phyloP scores from a whole-genome alignment of 306 rosid species.

The Dryas drummondii region DNA sequence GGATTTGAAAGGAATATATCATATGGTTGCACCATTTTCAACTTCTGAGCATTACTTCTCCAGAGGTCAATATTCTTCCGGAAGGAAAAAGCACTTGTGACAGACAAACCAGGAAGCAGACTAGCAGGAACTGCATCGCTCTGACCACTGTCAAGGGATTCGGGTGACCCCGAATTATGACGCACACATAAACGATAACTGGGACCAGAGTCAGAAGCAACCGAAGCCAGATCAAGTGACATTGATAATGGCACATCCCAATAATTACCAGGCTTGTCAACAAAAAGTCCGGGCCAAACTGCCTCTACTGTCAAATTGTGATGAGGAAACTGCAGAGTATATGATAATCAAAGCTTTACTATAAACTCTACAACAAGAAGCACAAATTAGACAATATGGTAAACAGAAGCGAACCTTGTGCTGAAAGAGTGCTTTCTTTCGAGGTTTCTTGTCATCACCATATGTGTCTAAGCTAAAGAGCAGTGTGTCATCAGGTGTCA shows the following conservation, averaged over 20 bases:
- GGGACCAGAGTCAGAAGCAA: conserved; percentile 49
- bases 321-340: conserved; percentile 61
- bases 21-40: conserved; percentile 68
- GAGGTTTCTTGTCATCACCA: conserved; percentile 40
- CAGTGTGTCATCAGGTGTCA: conserved; percentile 61
- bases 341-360: background rate
- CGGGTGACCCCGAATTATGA: conserved; percentile 62
- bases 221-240: conserved; percentile 73
- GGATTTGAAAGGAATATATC: conserved; percentile 81
- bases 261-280: conserved; percentile 65
- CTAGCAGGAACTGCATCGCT: conserved; percentile 38
- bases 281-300: conserved; percentile 79
- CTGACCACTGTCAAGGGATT: conserved; percentile 40
- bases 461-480: conserved; percentile 60
- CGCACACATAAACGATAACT: conserved; percentile 68
- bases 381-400: background rate
- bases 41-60: conserved; percentile 64
- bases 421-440: conserved; percentile 62
- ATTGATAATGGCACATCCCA: conserved; percentile 88
- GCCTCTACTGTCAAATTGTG: conserved; percentile 81
- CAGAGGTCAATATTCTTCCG: conserved; percentile 62
- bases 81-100: conserved; percentile 66
- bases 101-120: conserved; percentile 74
- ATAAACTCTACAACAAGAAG: background rate
- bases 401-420: conserved; percentile 51